Evolutionary conservation across 1,284 basidiomycete species (phyloP), one percentile per base, ranked within the genome.

Genomic region (Moesziomyces antarcticus): DNA sequence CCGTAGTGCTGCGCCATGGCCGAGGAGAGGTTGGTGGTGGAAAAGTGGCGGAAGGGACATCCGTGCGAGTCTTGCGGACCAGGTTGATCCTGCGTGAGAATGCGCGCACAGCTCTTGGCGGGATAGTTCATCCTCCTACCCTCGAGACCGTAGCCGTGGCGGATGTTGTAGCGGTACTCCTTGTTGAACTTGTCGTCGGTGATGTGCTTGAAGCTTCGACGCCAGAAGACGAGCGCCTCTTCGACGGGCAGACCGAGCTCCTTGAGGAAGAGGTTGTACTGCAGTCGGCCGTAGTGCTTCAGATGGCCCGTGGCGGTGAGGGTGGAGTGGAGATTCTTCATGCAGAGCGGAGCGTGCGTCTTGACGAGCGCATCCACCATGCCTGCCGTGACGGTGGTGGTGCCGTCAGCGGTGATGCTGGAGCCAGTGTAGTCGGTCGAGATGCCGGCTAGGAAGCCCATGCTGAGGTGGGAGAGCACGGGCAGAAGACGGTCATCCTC

Each of bases 111-210:
- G 84, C 94, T 94, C 86, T 92, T 93, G 0, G 97, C 94, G 5
- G 93, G 89, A 84, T 99, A 99, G 85, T 98, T 97, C 52, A 91
- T 91, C 43, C 96, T 89, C 82, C 91, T 92, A 9, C 97, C 97
- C 84, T 99, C 97, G 45, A 97, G 87, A 47, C 97, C 97, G 83
- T 92, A 99, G 10, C 90, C 91, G 85, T 99, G 97, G 42, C 96
- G 90, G 77, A 99, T 95, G 79, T 99, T 99, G 85, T 99, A 99
- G 78, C 90, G 91, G 87, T 98, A 92, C 82, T 97, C 93, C 85
- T 99, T 99, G 86, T 94, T 95, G 86, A 99, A 99, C 85, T 95
- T 92, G 86, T 99, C 94, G 74, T 98, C 95, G 22, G 90, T 90
- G 50, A 88, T 86, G 47, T 85, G 87, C 30, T 85, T 84, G 84